Percentiles rank a stretch among this genome's conserved stretches.
Conservation (phyloP, 306 rosid species). For the Prunus fruticosa region DNA sequence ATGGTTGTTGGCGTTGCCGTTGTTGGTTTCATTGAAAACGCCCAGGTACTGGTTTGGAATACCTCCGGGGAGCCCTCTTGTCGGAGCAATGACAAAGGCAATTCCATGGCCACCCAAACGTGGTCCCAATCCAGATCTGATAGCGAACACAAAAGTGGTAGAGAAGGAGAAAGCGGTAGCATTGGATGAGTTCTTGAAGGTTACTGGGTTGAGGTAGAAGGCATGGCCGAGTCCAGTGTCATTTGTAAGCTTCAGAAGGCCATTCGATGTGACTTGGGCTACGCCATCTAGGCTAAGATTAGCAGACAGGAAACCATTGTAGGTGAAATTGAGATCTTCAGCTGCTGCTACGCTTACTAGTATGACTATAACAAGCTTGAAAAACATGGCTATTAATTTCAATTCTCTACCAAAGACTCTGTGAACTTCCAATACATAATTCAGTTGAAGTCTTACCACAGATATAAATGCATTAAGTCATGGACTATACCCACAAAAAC, state of each 20-base stretch:
- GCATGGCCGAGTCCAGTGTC: conserved; percentile 54
- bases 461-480: background rate
- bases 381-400: background rate
- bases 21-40: background rate
- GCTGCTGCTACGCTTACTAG: conserved; percentile 1
- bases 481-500: background rate
- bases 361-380: background rate
- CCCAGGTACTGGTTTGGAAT: background rate
- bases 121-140: conserved; percentile 28
- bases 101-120: conserved; percentile 31
- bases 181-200: conserved; percentile 39
- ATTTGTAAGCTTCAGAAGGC: conserved; percentile 60
- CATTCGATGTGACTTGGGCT: conserved; percentile 39
- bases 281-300: conserved; percentile 48
- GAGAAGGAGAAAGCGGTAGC: conserved; percentile 46
- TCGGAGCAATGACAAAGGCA: conserved; percentile 11
- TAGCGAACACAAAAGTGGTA: conserved; percentile 63
- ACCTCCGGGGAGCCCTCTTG: background rate
- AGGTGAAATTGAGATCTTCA: conserved; percentile 38
- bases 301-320: conserved; percentile 43
- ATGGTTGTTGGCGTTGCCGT: conserved; percentile 7
- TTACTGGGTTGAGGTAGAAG: conserved; percentile 41
- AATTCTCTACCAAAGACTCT: background rate
- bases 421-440: background rate
- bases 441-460: background rate